Evolutionary conservation across 2,329 filamentous ascomycete genomes (phyloP).

Genomic region (Fusarium nisikadoi): DNA sequence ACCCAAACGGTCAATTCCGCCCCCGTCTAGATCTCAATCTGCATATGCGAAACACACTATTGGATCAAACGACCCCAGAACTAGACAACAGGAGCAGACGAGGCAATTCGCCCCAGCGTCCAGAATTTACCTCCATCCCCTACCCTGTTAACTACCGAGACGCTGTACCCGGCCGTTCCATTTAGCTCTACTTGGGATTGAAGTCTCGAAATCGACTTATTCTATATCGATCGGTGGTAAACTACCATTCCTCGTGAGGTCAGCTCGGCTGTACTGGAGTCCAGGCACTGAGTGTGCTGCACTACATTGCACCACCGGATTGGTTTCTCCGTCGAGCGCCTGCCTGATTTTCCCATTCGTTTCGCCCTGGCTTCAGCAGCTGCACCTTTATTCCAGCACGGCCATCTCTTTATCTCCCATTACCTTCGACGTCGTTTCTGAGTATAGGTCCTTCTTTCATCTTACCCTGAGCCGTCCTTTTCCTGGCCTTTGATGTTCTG

Average conservation of each 20-base stretch:
- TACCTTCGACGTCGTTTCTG: background rate
- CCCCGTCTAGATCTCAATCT: background rate
- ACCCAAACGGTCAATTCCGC: background rate
- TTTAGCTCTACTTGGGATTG: background rate
- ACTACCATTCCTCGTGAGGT: background rate
- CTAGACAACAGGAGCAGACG: background rate
- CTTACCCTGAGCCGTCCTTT: background rate
- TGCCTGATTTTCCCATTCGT: conserved; percentile 1
- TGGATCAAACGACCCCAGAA: background rate
- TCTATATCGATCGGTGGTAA: conserved; percentile 1
- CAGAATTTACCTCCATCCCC: background rate
- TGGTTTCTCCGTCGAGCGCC: conserved; percentile 26
- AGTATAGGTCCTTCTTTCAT: background rate
- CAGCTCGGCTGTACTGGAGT: background rate
- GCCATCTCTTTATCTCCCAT: background rate
- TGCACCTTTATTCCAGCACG: background rate
- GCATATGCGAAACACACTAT: conserved; percentile 4
- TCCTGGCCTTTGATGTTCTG: conserved; percentile 3
- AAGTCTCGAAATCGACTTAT: background rate
- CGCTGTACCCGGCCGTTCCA: background rate
- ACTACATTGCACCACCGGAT: conserved; percentile 14
- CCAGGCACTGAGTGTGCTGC: background rate
- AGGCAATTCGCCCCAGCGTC: conserved; percentile 11
- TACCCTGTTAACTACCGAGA: background rate
- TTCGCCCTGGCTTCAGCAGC: background rate